Evolutionary conservation across 768 basidiomycete species (phyloP).

Genomic region (Pilatotrama ljubarskyi): DNA sequence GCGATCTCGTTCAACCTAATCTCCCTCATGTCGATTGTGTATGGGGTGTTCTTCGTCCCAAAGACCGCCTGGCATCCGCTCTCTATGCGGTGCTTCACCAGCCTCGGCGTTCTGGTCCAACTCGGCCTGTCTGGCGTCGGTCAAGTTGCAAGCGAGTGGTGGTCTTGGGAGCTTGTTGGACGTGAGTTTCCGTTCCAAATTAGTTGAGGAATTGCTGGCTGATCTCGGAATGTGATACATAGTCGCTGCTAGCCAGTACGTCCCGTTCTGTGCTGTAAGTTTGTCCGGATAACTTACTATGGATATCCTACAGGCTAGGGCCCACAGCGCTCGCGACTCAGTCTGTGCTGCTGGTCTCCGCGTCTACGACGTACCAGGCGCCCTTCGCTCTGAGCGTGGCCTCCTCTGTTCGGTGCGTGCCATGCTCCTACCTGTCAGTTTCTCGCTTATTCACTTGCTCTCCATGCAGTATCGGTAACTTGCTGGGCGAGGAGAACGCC

Average conservation of each 20-base stretch:
- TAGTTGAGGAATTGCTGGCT: background rate
- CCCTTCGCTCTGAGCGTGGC: conserved; percentile 84
- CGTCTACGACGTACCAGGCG: conserved; percentile 77
- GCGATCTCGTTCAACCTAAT: conserved; percentile 90
- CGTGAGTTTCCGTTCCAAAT: no score
- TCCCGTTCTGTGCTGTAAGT: background rate
- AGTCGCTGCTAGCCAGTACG: conserved; percentile 59
- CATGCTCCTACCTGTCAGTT: background rate
- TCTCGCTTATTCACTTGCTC: background rate
- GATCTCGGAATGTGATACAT: background rate
- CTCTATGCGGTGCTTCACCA: conserved; percentile 60
- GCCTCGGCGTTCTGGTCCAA: conserved; percentile 65
- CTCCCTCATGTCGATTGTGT: conserved; percentile 56
- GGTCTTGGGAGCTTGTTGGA: conserved; percentile 91
- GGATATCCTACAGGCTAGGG: conserved; percentile 54
- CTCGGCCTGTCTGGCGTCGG: conserved; percentile 85
- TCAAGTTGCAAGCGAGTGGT: conserved; percentile 92
- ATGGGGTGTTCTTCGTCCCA: conserved; percentile 63
- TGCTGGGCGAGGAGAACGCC: conserved; percentile 79
- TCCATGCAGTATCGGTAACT: conserved; percentile 71
- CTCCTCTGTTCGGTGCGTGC: conserved; percentile 72
- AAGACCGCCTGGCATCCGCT: conserved; percentile 84
- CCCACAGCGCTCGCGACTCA: conserved; percentile 84
- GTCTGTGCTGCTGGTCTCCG: conserved; percentile 77
- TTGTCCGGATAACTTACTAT: background rate